Evolutionary conservation across 495 filamentous ascomycete species (phyloP).

Genomic region (Penicillium alfredii): DNA sequence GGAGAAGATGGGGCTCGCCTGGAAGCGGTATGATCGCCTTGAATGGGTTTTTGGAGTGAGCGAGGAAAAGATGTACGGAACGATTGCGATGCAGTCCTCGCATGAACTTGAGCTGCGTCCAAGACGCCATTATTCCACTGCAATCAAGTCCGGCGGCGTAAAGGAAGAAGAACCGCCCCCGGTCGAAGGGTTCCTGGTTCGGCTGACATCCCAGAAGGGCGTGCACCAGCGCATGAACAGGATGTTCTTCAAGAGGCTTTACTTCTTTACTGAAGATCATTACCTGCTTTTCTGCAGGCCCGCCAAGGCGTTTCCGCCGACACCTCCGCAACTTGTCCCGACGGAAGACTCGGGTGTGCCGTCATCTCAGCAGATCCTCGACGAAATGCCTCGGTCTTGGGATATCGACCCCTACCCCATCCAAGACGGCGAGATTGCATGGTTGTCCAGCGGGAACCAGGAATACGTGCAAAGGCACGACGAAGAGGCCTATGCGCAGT

Average conservation of each 20-base stretch:
- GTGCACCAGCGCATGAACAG: slow-evolving; percentile 53
- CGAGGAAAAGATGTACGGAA: slow-evolving; percentile 69
- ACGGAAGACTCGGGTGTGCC: slow-evolving; percentile 43
- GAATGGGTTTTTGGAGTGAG: slow-evolving; percentile 69
- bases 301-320: slow-evolving; percentile 57
- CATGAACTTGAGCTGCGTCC: slow-evolving; percentile 71
- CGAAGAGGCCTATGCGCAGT: slow-evolving; percentile 57
- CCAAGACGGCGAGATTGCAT: slow-evolving; percentile 49
- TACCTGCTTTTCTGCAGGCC: slow-evolving; percentile 63
- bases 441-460: slow-evolving; percentile 47
- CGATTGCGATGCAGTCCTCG: slow-evolving; percentile 65
- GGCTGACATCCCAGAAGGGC: slow-evolving; percentile 62
- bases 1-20: slow-evolving; percentile 65
- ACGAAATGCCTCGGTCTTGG: slow-evolving; percentile 56
- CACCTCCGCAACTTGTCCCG: slow-evolving; percentile 52
- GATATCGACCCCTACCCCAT: slow-evolving; percentile 59
- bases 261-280: slow-evolving; percentile 65
- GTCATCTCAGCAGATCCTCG: slow-evolving; percentile 48
- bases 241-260: slow-evolving; percentile 65
- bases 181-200: slow-evolving; percentile 66
- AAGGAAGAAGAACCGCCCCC: slow-evolving; percentile 56
- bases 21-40: slow-evolving; percentile 70
- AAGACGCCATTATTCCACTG: slow-evolving; percentile 63
- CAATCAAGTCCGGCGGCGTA: slow-evolving; percentile 29
- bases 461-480: slow-evolving; percentile 45